Percentiles rank a stretch among this genome's conserved stretches.
Evolutionary conservation across 768 basidiomycete species (phyloP).

Genomic region (Rhizopogon rudus): DNA sequence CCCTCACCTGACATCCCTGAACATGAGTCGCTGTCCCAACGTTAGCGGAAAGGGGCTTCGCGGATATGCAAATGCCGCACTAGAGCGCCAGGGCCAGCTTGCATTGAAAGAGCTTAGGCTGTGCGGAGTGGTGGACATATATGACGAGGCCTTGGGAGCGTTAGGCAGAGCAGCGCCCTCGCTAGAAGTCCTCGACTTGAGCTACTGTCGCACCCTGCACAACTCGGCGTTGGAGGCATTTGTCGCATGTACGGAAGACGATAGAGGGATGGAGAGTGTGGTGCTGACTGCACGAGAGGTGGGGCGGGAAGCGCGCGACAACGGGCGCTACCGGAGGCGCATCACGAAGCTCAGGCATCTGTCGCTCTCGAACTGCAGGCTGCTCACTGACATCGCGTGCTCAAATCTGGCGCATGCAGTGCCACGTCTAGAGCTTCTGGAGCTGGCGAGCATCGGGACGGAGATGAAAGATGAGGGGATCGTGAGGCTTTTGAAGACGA

Average conservation of each 20-base stretch:
- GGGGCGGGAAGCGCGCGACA: slow-evolving; percentile 54
- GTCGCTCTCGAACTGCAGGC: slow-evolving; percentile 60
- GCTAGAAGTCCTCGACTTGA: slow-evolving; percentile 78
- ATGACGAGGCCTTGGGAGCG: slow-evolving; percentile 55
- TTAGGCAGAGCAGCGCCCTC: slow-evolving; percentile 66
- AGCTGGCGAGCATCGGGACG: slow-evolving; percentile 70
- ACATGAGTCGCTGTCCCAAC: slow-evolving; percentile 68
- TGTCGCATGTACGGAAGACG: slow-evolving; percentile 44
- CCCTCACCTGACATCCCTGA: slow-evolving; percentile 50
- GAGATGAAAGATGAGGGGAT: slow-evolving; percentile 73
- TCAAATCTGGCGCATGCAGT: slow-evolving; percentile 65
- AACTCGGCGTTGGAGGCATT: slow-evolving; percentile 75
- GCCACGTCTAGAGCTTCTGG: slow-evolving; percentile 71
- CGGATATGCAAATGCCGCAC: slow-evolving; percentile 38
- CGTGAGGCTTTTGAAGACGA: slow-evolving; percentile 60
- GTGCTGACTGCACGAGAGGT: slow-evolving; percentile 57
- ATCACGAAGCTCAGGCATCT: slow-evolving; percentile 72
- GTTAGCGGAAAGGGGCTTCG: slow-evolving; percentile 62
- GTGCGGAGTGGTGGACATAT: slow-evolving; percentile 59
- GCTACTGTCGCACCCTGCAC: slow-evolving; percentile 64
- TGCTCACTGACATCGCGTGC: slow-evolving; percentile 74
- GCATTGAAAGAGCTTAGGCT: slow-evolving; percentile 59
- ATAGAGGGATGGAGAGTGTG: slow-evolving; percentile 33
- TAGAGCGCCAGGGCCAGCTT: slow-evolving; percentile 43
- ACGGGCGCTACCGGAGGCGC: slow-evolving; percentile 46